These are phyloP conservation scores for Colletotrichum agaves DNA, from an alignment of 2,329 filamentous ascomycete genomes.

Conservation along the genomic window DNA sequence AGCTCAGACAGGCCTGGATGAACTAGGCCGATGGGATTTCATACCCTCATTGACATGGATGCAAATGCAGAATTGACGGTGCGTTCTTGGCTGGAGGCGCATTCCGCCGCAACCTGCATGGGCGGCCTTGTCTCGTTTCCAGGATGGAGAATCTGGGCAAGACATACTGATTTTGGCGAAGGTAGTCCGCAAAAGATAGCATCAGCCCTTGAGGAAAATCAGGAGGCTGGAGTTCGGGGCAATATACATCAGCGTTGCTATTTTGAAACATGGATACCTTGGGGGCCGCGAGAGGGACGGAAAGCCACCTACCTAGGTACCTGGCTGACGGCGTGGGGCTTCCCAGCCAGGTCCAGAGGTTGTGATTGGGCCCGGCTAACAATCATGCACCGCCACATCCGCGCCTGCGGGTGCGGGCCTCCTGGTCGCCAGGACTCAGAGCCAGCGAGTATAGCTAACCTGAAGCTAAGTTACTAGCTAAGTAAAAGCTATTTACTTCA, in stretches of 20 bases:
- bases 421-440: background rate
- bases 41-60: too few relatives aligned
- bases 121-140: background rate
- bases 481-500: slow-evolving; percentile 25
- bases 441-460: slow-evolving; percentile 28
- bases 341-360: background rate
- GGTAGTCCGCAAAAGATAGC: background rate
- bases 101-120: slow-evolving; percentile 9
- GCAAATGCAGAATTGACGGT: slow-evolving; percentile 7
- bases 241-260: slow-evolving; percentile 13
- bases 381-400: slow-evolving; percentile 22
- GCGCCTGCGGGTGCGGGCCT: background rate
- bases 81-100: slow-evolving; percentile 10
- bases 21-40: slow-evolving; percentile 12
- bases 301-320: too few relatives aligned
- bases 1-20: slow-evolving; percentile 8
- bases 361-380: background rate
- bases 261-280: slow-evolving; percentile 4
- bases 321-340: too few relatives aligned
- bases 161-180: background rate
- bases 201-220: slow-evolving; percentile 15
- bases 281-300: background rate
- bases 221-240: slow-evolving; percentile 27
- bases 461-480: slow-evolving; percentile 18
- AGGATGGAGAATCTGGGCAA: slow-evolving; percentile 8